Evolutionary conservation across 306 rosid species (phyloP), one percentile per base, ranked within the genome.

Genomic region (Glycine tomentella): DNA sequence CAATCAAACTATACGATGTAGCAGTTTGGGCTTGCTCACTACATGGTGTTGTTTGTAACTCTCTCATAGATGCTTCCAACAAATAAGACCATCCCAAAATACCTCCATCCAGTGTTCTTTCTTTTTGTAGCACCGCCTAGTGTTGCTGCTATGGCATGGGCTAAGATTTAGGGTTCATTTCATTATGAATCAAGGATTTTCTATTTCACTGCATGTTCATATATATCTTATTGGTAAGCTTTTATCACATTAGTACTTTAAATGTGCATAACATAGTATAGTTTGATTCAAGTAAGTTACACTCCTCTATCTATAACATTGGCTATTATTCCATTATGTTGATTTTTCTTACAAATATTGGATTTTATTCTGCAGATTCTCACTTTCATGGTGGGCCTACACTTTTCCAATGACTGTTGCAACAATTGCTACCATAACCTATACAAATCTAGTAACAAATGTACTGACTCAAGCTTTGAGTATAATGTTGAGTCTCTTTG

Each of bases 361-460:
- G 17, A 12, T 82, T 64, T 33, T 58, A 53, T 49, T 69, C 31
- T 12, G 36, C 70, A 92, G 97, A 86, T 92, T 92, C 80, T 92
- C 95, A 4, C 58, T 90, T 61, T 87, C 97, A 57, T 92, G 97
- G 97, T 92, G 97, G 97, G 97, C 92, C 36, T 92, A 92, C 83
- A 90, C 92, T 6, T 92, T 92, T 75, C 97, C 97, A 34, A 88
- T 88, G 95, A 85, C 95, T 15, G 92, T 86, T 25, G 95, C 97
- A 65, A 95, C 97, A 46, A 84, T 88, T 82, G 95, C 95, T 66
- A 84, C 93, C 53, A 72, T 90, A 20, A 69, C 53, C 66, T 92
- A 92, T 86, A 80, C 95, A 31, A 80, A 77, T 67, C 83, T 82
- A 70, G 92, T 92, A 13, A 87, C 90, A 14, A 82, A 71, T 38